Conservation (phyloP, 2,329 filamentous ascomycete species). For the Trichoderma koningii region DNA sequence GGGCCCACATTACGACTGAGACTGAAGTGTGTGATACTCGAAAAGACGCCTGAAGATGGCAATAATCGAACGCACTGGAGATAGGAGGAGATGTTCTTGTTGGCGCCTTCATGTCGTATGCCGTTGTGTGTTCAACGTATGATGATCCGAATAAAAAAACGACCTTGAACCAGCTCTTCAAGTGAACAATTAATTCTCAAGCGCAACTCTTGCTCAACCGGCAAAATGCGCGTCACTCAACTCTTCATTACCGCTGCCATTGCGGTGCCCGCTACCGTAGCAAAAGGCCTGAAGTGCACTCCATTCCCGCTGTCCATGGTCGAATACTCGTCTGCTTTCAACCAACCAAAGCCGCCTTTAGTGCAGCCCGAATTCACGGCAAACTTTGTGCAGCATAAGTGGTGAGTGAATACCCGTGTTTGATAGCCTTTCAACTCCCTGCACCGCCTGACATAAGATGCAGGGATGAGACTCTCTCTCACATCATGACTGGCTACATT, state of each 20-base stretch:
- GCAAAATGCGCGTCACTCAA: background rate
- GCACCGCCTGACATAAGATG: background rate
- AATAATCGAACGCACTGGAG: slow-evolving; percentile 3
- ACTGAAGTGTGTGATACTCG: background rate
- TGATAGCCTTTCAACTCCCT: too few relatives aligned
- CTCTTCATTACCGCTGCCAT: background rate
- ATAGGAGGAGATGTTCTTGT: too few relatives aligned
- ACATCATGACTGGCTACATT: slow-evolving; percentile 43
- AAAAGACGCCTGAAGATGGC: background rate
- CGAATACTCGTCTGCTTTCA: slow-evolving; percentile 38
- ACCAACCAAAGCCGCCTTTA: slow-evolving; percentile 39
- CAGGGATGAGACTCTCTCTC: slow-evolving; percentile 44
- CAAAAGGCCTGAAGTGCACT: slow-evolving; percentile 26
- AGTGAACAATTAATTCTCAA: too few relatives aligned
- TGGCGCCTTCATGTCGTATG: background rate
- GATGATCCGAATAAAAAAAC: background rate
- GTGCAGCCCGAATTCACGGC: slow-evolving; percentile 39
- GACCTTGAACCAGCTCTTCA: background rate
- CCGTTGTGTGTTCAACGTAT: background rate
- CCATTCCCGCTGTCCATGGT: slow-evolving; percentile 35
- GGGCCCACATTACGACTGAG: background rate
- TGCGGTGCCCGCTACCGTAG: background rate
- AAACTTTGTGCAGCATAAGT: slow-evolving; percentile 45
- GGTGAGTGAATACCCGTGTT: slow-evolving; percentile 31
- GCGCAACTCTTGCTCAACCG: background rate